Percentiles rank a stretch among this genome's conserved stretches.
These are phyloP conservation scores for Phlebiopsis flavidoalba DNA, from an alignment of 768 basidiomycete species.

Conservation along the genomic window DNA sequence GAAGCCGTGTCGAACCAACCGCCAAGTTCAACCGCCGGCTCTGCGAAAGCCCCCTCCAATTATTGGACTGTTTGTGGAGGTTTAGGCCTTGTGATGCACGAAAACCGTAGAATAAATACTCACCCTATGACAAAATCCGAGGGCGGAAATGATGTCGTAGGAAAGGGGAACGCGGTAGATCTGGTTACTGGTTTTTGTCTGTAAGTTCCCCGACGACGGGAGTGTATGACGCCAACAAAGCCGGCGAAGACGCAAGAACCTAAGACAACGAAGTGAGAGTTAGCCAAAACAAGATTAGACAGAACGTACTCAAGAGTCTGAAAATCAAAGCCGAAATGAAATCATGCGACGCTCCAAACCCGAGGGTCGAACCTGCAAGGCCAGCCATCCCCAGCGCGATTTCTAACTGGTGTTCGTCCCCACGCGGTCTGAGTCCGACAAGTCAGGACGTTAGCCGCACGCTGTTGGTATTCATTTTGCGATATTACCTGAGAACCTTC, in stretches of 20 bases:
- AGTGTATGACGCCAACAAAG: conserved; percentile 35
- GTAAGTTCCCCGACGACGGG: conserved; percentile 41
- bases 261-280: background rate
- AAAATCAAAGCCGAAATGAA: conserved; percentile 40
- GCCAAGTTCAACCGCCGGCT: conserved; percentile 45
- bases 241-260: conserved; percentile 22
- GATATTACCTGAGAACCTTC: conserved; percentile 39
- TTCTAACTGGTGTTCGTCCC: conserved; percentile 63
- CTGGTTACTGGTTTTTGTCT: conserved; percentile 59
- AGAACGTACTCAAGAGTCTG: conserved; percentile 35
- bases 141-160: conserved; percentile 52
- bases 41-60: conserved; percentile 57
- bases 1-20: conserved; percentile 37
- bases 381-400: conserved; percentile 47
- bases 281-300: background rate
- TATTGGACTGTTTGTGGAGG: conserved; percentile 38
- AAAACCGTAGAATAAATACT: conserved; percentile 8
- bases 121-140: conserved; percentile 57
- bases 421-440: conserved; percentile 41
- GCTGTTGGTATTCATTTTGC: background rate
- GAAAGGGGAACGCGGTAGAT: conserved; percentile 52
- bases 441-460: background rate
- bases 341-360: conserved; percentile 55
- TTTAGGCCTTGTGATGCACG: background rate
- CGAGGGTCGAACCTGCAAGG: conserved; percentile 41